phyloP scores from a whole-genome alignment of 768 basidiomycete species.

The Kwoniella dejecticola region DNA sequence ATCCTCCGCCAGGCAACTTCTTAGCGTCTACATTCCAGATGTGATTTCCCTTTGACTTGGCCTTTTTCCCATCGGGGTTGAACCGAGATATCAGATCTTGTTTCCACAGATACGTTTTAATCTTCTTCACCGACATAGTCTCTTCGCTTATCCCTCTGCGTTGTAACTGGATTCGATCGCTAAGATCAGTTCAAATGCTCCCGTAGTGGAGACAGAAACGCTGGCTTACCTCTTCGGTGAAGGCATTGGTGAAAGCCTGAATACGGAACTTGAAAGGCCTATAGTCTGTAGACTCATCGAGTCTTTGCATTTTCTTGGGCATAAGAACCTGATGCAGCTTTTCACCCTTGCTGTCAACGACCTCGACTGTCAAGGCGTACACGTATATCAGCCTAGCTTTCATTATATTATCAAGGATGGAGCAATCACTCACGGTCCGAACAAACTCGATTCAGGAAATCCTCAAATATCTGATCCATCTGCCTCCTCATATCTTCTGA shows the following conservation, averaged over 20 bases:
- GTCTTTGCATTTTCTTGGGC: constrained; percentile 94
- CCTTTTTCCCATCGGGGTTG: constrained; percentile 98
- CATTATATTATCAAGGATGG: background rate
- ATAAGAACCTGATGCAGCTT: constrained; percentile 96
- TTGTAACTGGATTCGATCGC: constrained; percentile 64
- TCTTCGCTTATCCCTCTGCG: constrained; percentile 86
- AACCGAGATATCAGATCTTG: constrained; percentile 88
- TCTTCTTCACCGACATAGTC: constrained; percentile 95
- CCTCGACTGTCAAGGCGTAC: constrained; percentile 68
- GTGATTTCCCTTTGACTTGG: constrained; percentile 98
- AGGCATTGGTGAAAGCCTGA: constrained; percentile 94
- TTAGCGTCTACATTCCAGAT: constrained; percentile 99
- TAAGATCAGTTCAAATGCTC: constrained; percentile 5
- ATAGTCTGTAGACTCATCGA: constrained; percentile 95
- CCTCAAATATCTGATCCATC: constrained; percentile 87
- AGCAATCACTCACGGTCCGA: constrained; percentile 70
- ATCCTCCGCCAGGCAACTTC: constrained; percentile 66
- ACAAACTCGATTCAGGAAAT: constrained; percentile 82
- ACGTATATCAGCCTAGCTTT: background rate
- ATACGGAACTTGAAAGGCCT: constrained; percentile 99
- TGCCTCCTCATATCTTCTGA: constrained; percentile 70
- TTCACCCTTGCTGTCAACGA: constrained; percentile 91
- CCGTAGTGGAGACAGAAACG: constrained; percentile 3
- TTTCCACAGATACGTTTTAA: constrained; percentile 91
- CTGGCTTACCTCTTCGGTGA: constrained; percentile 75